Conservation (phyloP, 257 asterid genomes). For the Lycium barbarum region DNA sequence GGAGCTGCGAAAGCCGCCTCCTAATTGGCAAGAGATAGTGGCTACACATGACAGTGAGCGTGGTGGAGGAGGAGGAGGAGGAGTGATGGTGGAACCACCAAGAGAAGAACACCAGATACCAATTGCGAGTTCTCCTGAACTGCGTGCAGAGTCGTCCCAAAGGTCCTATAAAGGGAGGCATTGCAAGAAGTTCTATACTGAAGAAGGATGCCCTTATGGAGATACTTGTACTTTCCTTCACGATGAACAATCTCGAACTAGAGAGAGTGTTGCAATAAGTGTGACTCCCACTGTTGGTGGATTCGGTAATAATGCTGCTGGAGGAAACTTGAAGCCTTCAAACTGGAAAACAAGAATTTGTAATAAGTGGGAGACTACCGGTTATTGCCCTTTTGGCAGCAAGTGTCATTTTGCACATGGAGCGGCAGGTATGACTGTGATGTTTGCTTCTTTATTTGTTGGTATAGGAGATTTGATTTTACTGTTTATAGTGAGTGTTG, state of each 20-base stretch:
- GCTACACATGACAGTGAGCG: conserved; percentile 37
- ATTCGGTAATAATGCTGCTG: conserved; percentile 25
- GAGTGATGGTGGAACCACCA: conserved; percentile 11
- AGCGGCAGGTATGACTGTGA: conserved; percentile 49
- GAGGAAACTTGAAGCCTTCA: conserved; percentile 37
- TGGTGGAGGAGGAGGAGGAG: not conserved
- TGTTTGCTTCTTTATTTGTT: not conserved
- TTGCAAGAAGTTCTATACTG: conserved; percentile 41
- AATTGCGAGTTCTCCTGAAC: conserved; percentile 34
- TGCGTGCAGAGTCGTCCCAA: conserved; percentile 33
- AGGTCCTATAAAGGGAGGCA: conserved; percentile 40
- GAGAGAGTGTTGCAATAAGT: conserved; percentile 44
- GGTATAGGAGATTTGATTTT: not conserved
- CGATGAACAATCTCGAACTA: conserved; percentile 35
- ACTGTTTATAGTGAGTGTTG: not conserved
- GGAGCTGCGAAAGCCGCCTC: conserved; percentile 42
- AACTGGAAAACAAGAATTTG: conserved; percentile 49
- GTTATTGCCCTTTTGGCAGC: conserved; percentile 68
- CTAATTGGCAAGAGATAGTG: conserved; percentile 46
- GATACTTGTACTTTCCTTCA: conserved; percentile 39
- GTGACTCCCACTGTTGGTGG: conserved; percentile 34
- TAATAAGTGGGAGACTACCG: conserved; percentile 75
- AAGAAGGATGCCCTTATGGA: conserved; percentile 42
- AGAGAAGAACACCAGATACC: conserved; percentile 47
- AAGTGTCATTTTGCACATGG: conserved; percentile 80